Base-by-base conservation (phyloP, 1,139 yeast genomes). In the Suhomyces coccinellae region DNA sequence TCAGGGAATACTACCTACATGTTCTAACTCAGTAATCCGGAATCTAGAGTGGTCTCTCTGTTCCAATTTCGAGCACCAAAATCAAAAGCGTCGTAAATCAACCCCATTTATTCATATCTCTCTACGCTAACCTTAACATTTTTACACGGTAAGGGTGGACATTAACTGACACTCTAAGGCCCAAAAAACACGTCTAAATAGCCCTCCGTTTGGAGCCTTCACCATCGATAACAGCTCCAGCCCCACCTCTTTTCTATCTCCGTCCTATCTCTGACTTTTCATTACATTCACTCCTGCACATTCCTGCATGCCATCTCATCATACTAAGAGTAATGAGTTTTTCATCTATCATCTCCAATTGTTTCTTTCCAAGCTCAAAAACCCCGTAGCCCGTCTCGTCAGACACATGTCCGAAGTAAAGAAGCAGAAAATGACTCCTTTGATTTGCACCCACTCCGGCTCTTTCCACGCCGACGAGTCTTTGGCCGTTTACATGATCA, bases 391-490 rank as follows among this genome's bases (percentile, higher is more conserved):
- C 26, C 39, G 24, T 30, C 35, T 41, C n/a, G 16, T n/a, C 22
- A 15, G 39, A 13, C 36, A 10, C 34, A 42, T 42, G 45, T 49
- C 56, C 11, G 49, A 46, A 31, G 26, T 43, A 36, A 62, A 62
- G 53, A 61, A 59, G 46, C 56, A 55, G 33, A 62, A 59, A 49
- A 50, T 52, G 54, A 52, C 49, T 39, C 61, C 70, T 44, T 65
- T 79, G 58, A 87, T 91, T 50, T 91, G 97, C 59, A 91, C 97
- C 13, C 97, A 90, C 62, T 87, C 95, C 37, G 99, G 99, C 8
- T 79, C 91, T 0, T 93, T 93, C 75, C 99, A 93, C 61, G 98
- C 99, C 16, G 99, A 93, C 66, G 99, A 93, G 66, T 85, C 96
- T n/a, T 77, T 95, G 49, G 99, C 98, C 2, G 97, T 91, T 3